These are phyloP conservation scores for Naematelia encephala DNA, from an alignment of 768 basidiomycete genomes.

Conservation along the genomic window DNA sequence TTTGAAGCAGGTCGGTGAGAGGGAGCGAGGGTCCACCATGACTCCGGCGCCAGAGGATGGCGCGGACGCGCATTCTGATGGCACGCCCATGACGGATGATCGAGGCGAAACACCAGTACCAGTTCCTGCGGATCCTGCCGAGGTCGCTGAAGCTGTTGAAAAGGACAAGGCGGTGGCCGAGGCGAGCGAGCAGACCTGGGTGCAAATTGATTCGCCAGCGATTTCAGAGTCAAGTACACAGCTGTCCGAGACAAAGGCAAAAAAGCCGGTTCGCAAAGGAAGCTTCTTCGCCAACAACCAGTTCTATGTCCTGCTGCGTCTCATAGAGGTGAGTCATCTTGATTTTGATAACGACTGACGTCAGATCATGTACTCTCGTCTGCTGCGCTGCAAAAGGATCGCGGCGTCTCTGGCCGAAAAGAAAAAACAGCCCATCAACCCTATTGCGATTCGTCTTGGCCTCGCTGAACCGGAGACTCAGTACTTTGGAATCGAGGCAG, in stretches of 20 bases:
- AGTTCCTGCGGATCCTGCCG: conserved; percentile 39
- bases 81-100: conserved; percentile 35
- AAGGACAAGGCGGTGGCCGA: conserved; percentile 44
- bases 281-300: conserved; percentile 86
- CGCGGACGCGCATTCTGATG: conserved; percentile 40
- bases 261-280: conserved; percentile 31
- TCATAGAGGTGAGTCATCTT: conserved; percentile 69
- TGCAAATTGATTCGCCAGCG: conserved; percentile 39
- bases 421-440: conserved; percentile 57
- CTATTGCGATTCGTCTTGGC: conserved; percentile 76
- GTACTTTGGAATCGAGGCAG: conserved; percentile 41
- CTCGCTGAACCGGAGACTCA: conserved; percentile 62
- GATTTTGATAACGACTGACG: conserved; percentile 9
- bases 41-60: conserved; percentile 38
- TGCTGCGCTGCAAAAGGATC: conserved; percentile 67
- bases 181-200: conserved; percentile 50
- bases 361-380: conserved; percentile 11
- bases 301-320: conserved; percentile 81
- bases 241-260: conserved; percentile 6
- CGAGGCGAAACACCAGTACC: conserved; percentile 42
- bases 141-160: conserved; percentile 44
- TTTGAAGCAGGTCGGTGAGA: conserved; percentile 61
- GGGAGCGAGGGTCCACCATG: conserved; percentile 35
- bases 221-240: conserved; percentile 27
- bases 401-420: conserved; percentile 62